Base-by-base conservation (phyloP, 352 stramenopile genomes). In the Globisporangium rhizosaccharum region DNA sequence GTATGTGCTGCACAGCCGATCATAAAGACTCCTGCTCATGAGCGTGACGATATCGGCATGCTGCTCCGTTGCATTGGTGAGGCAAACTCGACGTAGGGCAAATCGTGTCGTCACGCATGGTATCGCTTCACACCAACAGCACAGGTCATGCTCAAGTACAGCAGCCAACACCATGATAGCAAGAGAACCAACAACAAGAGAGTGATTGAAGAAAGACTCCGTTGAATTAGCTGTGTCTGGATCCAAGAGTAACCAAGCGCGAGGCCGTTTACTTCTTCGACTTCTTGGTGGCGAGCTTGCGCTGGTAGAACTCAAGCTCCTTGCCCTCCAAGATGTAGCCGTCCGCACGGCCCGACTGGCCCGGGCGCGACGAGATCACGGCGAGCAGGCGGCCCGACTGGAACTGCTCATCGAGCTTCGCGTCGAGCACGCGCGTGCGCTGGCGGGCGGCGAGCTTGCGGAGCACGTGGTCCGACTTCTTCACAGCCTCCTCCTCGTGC, bases 291-390 rank as follows among this genome's bases (percentile, higher is more conserved):
- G 97, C 94, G 49, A 98, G 79, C 87, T 98, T 97, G 75, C 97
- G 98, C 80, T 98, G 88, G 90, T 99, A 99, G 82, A 99, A 99
- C 58, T 98, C 95, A 33, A 99, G 90, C 80, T 99, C 97, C 76
- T 98, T 97, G 77, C 97, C 97, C 74, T 99, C 97, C 61, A 99
- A 74, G 66, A 99, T 96, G 82, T 99, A 99, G 67, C 97, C 97
- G 71, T 99, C 97, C 62, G 88, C 94, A 59, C 97, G 94, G 74
- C 97, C 97, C 52, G 85, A 98, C 88, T 99, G 97, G 71, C 97
- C 97, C 46, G 97, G 97, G 71, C 97, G 93, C 48, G 93, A 99
- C 62, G 96, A 96, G 67, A 99, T 98, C 69, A 94, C 96, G 51
- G 97, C 97, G 44, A 98, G 75, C 41, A 99, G 79, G 83, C 97